Conservation (phyloP, 257 asterid genomes). For the Catharanthus roseus region DNA sequence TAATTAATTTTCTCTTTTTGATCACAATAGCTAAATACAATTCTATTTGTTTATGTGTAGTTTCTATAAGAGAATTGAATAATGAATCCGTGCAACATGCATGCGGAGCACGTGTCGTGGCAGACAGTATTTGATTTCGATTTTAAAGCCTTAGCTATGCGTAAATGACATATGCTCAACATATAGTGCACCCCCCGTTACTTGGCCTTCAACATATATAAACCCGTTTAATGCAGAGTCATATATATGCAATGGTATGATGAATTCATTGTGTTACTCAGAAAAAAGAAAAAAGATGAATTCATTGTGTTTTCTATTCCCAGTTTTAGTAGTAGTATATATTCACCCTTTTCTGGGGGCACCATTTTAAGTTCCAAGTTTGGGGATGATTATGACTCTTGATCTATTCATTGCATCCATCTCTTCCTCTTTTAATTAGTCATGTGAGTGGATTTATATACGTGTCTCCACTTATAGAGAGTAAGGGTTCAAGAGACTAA, state of each 20-base stretch:
- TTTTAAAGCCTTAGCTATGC: too few species aligned
- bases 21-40: too few species aligned
- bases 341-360: too few species aligned
- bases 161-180: background rate
- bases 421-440: background rate
- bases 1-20: too few species aligned
- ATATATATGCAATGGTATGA: slow-evolving; percentile 1
- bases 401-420: background rate
- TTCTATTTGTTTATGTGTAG: too few species aligned
- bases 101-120: background rate
- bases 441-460: too few species aligned
- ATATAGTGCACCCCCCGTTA: too few species aligned
- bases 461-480: too few species aligned
- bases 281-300: too few species aligned
- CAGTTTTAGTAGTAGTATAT: too few species aligned
- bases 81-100: slow-evolving; percentile 2
- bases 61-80: background rate
- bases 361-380: slow-evolving; percentile 4
- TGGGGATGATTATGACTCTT: background rate
- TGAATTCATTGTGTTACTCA: background rate
- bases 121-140: background rate
- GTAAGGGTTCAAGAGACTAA: too few species aligned
- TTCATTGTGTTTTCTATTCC: too few species aligned
- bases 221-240: background rate
- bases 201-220: background rate